Evolutionary conservation across 352 stramenopile species (phyloP), one percentile per base, ranked within the genome.

Genomic region (Globisporangium cederbergense): DNA sequence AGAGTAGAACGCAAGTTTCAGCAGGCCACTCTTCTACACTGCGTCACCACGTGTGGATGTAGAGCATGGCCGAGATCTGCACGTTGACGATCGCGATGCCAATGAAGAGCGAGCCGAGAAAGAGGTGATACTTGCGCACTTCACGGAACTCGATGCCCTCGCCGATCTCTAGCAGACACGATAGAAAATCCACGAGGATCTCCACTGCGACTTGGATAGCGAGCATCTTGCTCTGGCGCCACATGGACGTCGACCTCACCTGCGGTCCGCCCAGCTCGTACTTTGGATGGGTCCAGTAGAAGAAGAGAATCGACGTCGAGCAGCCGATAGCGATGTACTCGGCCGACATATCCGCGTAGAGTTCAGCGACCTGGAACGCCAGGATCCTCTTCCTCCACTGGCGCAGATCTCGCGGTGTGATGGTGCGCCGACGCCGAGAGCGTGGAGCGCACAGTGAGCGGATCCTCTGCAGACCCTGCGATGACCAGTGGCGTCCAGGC

Each of bases 311-410:
- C 3, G n/a, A 52, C 20, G n/a, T 52, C 9, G 20, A 52, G 46
- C 46, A 52, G 9, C 46, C 20, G 20, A 52, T 52, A 10, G 46
- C 46, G n/a, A 52, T 52, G 46, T 52, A 52, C 20, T 52, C 46
- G 46, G 72, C 71, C 20, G 70, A 72, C 74, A 83, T 83, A 52
- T 86, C 73, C 16, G 73, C 73, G 22, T 53, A 36, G 16, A 67
- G 5, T 47, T 85, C 74, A 0, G 70, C 70, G 16, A 72, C 68
- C 34, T 82, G 65, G 28, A 76, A 73, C 1, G 60, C 57, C 2
- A 80, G 22, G 4, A 71, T 49, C 6, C 65, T 63, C 36, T 57
- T 55, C 25, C 60, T 60, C 73, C 75, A 79, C 22, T 69, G 30
- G 3, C 70, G 45, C 1, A 80, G 76, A n/a, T 20, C 32, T 3